Conservation (phyloP, 129 eudicot species). For the Arctium minus region DNA sequence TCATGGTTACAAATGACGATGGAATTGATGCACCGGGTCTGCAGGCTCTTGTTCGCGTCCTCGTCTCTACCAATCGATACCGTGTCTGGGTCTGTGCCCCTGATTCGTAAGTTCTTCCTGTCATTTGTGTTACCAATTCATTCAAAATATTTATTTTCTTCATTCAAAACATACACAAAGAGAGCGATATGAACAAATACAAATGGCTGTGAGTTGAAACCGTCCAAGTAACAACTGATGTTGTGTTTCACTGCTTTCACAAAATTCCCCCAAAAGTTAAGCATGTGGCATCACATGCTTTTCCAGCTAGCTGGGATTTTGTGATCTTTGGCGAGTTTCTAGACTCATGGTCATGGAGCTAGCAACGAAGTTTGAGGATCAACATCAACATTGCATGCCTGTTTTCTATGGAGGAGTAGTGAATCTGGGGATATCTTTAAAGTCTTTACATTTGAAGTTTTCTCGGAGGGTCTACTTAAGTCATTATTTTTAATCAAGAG, state of each 20-base stretch:
- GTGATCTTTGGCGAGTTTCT: not conserved
- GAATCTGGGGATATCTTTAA: not conserved
- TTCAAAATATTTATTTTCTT: not conserved
- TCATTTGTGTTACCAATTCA: not conserved
- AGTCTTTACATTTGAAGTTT: not conserved
- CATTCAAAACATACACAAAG: not conserved
- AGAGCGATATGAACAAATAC: not conserved
- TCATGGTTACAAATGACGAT: slow-evolving; percentile 93
- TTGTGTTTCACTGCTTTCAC: not conserved
- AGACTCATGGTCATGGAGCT: not conserved
- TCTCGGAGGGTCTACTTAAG: not conserved
- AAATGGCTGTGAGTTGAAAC: not conserved
- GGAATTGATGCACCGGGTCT: slow-evolving; percentile 86
- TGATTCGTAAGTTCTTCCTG: slow-evolving; percentile 56
- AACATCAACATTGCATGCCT: not conserved
- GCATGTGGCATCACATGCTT: not conserved
- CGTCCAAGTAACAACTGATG: not conserved
- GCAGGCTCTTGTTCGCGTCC: slow-evolving; percentile 67
- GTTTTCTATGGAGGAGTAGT: not conserved
- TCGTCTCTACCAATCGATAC: slow-evolving; percentile 69
- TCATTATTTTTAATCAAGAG: not conserved
- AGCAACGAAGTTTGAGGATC: not conserved
- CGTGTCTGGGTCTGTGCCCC: slow-evolving; percentile 85
- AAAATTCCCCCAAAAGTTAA: not conserved
- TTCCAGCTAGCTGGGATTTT: not conserved